Base-by-base conservation (phyloP, 495 filamentous ascomycete species). In the Geopyxis carbonaria region DNA sequence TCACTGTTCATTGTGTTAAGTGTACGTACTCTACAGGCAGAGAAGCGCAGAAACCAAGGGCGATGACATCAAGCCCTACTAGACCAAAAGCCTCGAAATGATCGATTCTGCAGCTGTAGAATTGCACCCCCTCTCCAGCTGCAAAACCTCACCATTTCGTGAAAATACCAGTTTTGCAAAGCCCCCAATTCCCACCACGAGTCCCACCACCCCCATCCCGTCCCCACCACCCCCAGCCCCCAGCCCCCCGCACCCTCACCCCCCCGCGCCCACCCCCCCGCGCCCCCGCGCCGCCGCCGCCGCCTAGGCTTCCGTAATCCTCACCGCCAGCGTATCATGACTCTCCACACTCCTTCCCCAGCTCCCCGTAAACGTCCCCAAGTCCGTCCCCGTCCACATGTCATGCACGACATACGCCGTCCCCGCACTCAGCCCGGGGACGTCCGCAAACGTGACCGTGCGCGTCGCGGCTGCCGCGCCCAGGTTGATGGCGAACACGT, bases 401-500 rank as follows among this genome's bases (percentile, higher is more conserved):
- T 48, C 18, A 1, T n/a, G 9, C 5, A 43, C 46, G 9, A 33
- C 18, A 16, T 22, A 48, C 10, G 43, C 45, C 13, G 19, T 15
- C 5, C 44, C 20, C 5, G 18, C 45, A 8, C 11, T 28, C 14
- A 48, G 19, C 22, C 46, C 31, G 2, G 46, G 46, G 1, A 48
- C 31, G 10, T 48, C 46, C 3, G 9, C 21, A 42, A 42, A 48
- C 5, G 20, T 5, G 13, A 43, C 46, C 0, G 1, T 23, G 18
- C 41, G 46, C 1, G 1, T 6, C 6, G 25, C 29, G 14, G 4
- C 22, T 3, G n/a, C 20, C 8, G 46, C 46, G 8, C 41, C 31
- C 0, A 38, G 41, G 22, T 48, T 48, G 9, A 48, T 28, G 43
- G 46, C 41, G 4, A 48, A 15, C 0, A 48, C 46, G 0, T 46